Evolutionary conservation across 1,284 basidiomycete genomes (phyloP).

Genomic region (Pholiota adiposa): DNA sequence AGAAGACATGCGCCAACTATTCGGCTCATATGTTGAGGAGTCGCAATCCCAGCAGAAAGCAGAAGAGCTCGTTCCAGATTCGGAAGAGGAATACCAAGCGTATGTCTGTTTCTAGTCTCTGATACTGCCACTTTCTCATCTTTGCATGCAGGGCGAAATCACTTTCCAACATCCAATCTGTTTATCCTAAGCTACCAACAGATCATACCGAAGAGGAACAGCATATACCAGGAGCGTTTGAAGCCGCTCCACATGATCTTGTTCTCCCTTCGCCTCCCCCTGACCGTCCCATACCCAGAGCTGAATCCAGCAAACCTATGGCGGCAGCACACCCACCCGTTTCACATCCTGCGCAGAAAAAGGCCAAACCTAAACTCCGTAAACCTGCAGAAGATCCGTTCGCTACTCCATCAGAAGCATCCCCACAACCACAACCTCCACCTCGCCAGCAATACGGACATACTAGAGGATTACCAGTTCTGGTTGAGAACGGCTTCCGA

Average conservation of each 20-base stretch:
- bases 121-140: neutral
- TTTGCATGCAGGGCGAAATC: neutral
- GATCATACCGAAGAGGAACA: neutral
- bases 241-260: slow-evolving; percentile 4
- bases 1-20: slow-evolving; percentile 19
- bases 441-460: slow-evolving; percentile 3
- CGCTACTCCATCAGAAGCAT: slow-evolving; percentile 17
- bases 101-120: slow-evolving; percentile 7
- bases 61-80: slow-evolving; percentile 4
- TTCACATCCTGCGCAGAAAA: neutral
- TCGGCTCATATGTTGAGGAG: slow-evolving; percentile 20
- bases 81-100: slow-evolving; percentile 4
- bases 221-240: slow-evolving; percentile 8
- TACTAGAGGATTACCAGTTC: slow-evolving; percentile 17
- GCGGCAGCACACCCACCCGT: neutral
- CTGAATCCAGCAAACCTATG: neutral
- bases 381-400: slow-evolving; percentile 22
- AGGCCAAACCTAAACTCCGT: slow-evolving; percentile 12
- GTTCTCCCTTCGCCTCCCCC: slow-evolving; percentile 10
- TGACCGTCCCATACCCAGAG: neutral
- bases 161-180: neutral
- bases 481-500: slow-evolving; percentile 29
- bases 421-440: slow-evolving; percentile 18
- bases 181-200: neutral
- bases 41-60: slow-evolving; percentile 8